Base-by-base conservation (phyloP, 495 filamentous ascomycete genomes). In the Antarctomyces pellizariae region DNA sequence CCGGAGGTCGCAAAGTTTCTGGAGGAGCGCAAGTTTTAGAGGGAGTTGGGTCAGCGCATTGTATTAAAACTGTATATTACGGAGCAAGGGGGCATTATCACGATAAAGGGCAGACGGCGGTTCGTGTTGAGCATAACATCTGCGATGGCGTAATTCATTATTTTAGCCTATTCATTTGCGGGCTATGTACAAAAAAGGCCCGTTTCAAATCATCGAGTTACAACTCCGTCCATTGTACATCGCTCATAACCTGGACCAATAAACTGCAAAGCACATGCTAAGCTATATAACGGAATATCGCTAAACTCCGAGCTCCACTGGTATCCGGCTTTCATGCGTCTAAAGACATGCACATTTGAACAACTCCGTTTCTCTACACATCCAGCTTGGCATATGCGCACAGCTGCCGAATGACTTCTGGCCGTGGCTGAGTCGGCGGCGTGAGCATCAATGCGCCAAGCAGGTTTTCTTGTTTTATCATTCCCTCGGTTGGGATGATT, bases 391-490 rank as follows among this genome's bases (percentile, higher is more conserved):
- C 68, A 48, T 76, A 82, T 22, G 62, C 59, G 41, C 75, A 66
- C 34, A 86, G 48, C 36, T 84, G 67, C 31, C 69, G 68, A 36
- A 84, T 52, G 38, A 83, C 60, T 15, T 43, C 57, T 57, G 37
- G 57, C 53, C 15, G 41, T 39, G 23, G 51, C 48, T 62, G 57
- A n/a, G n/a, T n/a, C n/a, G n/a, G n/a, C n/a, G n/a, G n/a, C 34
- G 56, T 52, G 42, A 71, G 70, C 37, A 67, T 52, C 25, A 83
- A 43, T 16, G 71, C 73, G 2, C 57, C 62, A 10, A 83, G 58
- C 27, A 89, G 50, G 41, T 54, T 72, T 30, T 82, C 73, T 37
- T 64, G 70, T 25, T 62, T 57, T 3, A 75, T 76, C 8, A 83
- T 40, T 2, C 71, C 64, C 15, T 62, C 64, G 0, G 65, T 53